Evolutionary conservation across 805 yeast genomes (phyloP).

Genomic region (Ogataea ganodermae): DNA sequence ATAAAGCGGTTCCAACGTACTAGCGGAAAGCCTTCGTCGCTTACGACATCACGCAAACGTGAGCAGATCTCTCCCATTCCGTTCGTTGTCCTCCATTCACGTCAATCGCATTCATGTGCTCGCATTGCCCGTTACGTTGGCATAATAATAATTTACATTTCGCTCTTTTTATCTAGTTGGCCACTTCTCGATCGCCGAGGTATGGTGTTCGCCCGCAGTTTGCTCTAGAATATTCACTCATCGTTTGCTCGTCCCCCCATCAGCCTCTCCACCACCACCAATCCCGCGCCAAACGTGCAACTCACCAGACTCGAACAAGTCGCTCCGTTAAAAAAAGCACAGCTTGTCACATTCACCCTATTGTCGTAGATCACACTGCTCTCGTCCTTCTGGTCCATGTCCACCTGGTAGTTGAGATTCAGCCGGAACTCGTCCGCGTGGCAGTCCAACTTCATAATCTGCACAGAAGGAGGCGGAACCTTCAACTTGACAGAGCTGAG

Average conservation of each 20-base stretch:
- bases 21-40: slow-evolving; percentile 37
- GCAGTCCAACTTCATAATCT: slow-evolving; percentile 26
- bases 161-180: no score
- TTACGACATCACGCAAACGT: no score
- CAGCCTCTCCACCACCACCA: slow-evolving; percentile 33
- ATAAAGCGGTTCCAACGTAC: slow-evolving; percentile 63
- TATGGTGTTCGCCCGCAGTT: no score
- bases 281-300: slow-evolving; percentile 32
- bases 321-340: slow-evolving; percentile 21
- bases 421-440: slow-evolving; percentile 24
- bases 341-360: slow-evolving; percentile 24
- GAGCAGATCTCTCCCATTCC: neutral
- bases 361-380: slow-evolving; percentile 14
- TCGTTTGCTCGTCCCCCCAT: slow-evolving; percentile 1
- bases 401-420: slow-evolving; percentile 22
- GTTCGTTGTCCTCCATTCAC: no score
- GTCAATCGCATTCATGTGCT: no score
- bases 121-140: no score
- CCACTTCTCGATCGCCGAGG: no score
- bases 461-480: slow-evolving; percentile 18
- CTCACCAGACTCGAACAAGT: slow-evolving; percentile 23
- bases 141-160: no score
- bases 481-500: slow-evolving; percentile 17
- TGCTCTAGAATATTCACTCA: no score
- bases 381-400: slow-evolving; percentile 17